Evolutionary conservation across 192 early-diverging fungal genomes (phyloP), one percentile per base, ranked within the genome.

Genomic region (Podila epigama): DNA sequence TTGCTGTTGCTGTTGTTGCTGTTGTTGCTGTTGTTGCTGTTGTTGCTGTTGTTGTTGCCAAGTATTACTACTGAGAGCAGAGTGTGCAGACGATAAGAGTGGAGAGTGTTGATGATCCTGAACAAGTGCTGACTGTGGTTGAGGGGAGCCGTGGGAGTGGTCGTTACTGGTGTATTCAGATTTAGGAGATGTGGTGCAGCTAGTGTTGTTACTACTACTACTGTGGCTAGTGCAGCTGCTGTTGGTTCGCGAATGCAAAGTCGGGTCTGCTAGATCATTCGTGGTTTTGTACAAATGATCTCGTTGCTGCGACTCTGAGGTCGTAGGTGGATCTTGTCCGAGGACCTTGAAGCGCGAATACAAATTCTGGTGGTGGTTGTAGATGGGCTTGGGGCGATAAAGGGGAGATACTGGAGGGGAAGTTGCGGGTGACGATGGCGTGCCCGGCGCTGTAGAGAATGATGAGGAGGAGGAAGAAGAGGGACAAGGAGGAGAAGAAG

Each of bases 1-100:
- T 16, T 41, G 40, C 10, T 41, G 40, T 16, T 41, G 40, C 27
- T 20, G 28, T 54, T 54, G 52, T 54, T 54, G 52, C 52, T 48
- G 68, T 12, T 63, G 60, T 34, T 35, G 52, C 5, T 63, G 41
- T 32, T 58, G 66, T 20, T 66, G 56, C 29, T 35, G 48, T 4
- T 34, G 34, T 34, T 61, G 29, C 20, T 48, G 44, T 15, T 48
- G 18, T 28, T 42, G 39, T n/a, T 33, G 36, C 36, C 20, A 31
- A 36, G n/a, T n/a, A n/a, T n/a, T n/a, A n/a, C n/a, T n/a, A n/a
- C n/a, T n/a, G n/a, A n/a, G n/a, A n/a, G n/a, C 48, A 44, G 36
- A 28, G 36, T 60, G 48, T 33, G n/a, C 22, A 3, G 52, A 54
- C 15, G 29, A 4, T 3, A 5, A 54, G 52, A 25, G 18, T 51